Percentiles rank a stretch among this genome's conserved stretches.
Conservation (phyloP, 192 early-diverging fungal genomes). For the Allomyces macrogynus region DNA sequence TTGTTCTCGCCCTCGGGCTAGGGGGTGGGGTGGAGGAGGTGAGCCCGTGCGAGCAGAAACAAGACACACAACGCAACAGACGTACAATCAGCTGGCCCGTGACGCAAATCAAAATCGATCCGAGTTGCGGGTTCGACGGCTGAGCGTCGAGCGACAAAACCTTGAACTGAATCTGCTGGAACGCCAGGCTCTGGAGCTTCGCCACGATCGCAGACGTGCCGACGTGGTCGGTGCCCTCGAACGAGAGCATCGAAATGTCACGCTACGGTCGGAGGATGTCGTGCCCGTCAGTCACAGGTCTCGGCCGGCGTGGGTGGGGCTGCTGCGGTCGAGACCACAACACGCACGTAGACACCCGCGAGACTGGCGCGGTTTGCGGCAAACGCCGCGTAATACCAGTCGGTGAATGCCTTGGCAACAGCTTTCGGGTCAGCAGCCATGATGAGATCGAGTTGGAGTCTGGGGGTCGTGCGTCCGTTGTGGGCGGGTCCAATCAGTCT, state of each 20-base stretch:
- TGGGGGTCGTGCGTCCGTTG: no score
- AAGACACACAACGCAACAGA: neutral
- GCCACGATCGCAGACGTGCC: slow-evolving; percentile 47
- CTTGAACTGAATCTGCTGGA: slow-evolving; percentile 49
- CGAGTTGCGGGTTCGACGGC: slow-evolving; percentile 33
- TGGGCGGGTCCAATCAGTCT: no score
- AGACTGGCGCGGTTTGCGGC: slow-evolving; percentile 45
- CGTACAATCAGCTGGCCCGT: slow-evolving; percentile 69
- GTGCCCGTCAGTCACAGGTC: neutral
- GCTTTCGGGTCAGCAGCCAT: no score
- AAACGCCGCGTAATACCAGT: slow-evolving; percentile 78
- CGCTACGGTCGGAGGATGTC: neutral
- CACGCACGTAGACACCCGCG: slow-evolving; percentile 58
- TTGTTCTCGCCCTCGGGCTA: slow-evolving; percentile 48
- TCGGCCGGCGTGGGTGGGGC: neutral
- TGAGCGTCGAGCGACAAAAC: slow-evolving; percentile 66
- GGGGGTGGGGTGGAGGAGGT: neutral
- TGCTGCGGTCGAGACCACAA: slow-evolving; percentile 1
- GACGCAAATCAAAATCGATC: slow-evolving; percentile 51
- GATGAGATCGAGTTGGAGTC: no score
- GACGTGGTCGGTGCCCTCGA: slow-evolving; percentile 46
- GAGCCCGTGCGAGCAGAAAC: neutral
- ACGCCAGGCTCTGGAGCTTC: slow-evolving; percentile 61
- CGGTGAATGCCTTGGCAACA: slow-evolving; percentile 48
- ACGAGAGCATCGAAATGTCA: slow-evolving; percentile 54